Conservation (phyloP, 208 protist genomes). For the Leishmania martiniquensis region DNA sequence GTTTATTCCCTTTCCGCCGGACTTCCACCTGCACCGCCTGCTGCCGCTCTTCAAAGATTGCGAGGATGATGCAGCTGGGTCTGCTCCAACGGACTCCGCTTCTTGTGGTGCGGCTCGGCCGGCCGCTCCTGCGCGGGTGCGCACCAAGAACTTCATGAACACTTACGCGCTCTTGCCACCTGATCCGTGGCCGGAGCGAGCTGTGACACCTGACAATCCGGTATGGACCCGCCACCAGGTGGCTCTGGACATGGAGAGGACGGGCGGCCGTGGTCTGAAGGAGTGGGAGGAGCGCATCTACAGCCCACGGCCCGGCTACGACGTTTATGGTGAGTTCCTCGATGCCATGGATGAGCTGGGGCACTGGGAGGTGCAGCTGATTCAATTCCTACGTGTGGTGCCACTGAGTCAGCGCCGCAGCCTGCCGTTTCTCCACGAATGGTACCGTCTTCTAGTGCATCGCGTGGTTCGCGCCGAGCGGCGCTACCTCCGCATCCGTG, state of each 20-base stretch:
- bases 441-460: slow-evolving; percentile 70
- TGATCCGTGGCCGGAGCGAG: slow-evolving; percentile 82
- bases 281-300: slow-evolving; percentile 66
- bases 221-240: slow-evolving; percentile 62
- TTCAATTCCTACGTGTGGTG: slow-evolving; percentile 63
- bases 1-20: slow-evolving; percentile 77
- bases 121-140: not conserved
- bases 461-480: slow-evolving; percentile 75
- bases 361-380: slow-evolving; percentile 69
- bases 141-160: slow-evolving; percentile 41
- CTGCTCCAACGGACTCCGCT: not conserved
- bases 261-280: slow-evolving; percentile 36
- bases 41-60: slow-evolving; percentile 39
- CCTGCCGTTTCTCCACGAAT: slow-evolving; percentile 79
- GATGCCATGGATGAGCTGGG: slow-evolving; percentile 84
- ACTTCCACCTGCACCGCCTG: slow-evolving; percentile 66
- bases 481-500: slow-evolving; percentile 64
- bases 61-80: not conserved
- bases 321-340: slow-evolving; percentile 64
- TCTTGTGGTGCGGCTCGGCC: slow-evolving; percentile 3
- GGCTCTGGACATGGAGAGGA: slow-evolving; percentile 48
- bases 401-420: slow-evolving; percentile 74
- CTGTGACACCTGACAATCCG: slow-evolving; percentile 75
- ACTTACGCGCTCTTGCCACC: slow-evolving; percentile 35
- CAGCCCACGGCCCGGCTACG: slow-evolving; percentile 56